These are phyloP conservation scores for Zymoseptoria tritici DNA, from an alignment of 2,329 filamentous ascomycete species.

Conservation along the genomic window DNA sequence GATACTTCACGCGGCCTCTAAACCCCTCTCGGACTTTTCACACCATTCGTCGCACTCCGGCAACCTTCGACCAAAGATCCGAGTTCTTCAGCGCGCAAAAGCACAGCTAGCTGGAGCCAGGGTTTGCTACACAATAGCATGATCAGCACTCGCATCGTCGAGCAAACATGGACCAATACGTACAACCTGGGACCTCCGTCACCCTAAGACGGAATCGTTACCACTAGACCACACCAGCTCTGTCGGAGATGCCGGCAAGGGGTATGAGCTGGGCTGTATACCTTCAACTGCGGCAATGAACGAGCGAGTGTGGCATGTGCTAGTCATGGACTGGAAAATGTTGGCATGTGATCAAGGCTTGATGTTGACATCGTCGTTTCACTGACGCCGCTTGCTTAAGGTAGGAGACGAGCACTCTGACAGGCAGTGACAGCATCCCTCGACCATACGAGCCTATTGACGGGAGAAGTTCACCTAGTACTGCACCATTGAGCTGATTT, in stretches of 20 bases:
- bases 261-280: not conserved
- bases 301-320: not conserved
- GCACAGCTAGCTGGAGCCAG: not conserved
- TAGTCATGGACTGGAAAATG: not conserved
- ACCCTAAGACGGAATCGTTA: not conserved
- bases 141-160: not conserved
- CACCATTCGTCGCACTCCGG: not conserved
- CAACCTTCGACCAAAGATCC: too few species aligned
- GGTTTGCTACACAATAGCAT: not conserved
- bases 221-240: not conserved
- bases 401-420: too few species aligned
- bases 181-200: not conserved
- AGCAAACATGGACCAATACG: not conserved
- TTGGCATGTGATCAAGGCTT: not conserved
- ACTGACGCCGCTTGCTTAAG: too few species aligned
- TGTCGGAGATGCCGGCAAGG: not conserved
- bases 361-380: not conserved
- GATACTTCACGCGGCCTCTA: too few species aligned
- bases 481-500: not conserved
- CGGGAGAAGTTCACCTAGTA: too few species aligned
- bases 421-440: too few species aligned
- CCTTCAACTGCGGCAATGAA: not conserved
- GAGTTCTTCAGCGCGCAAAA: not conserved
- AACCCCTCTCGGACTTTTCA: too few species aligned
- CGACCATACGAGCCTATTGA: too few species aligned